Conservation (phyloP, 1,284 basidiomycete genomes). For the Irpex sp. region DNA sequence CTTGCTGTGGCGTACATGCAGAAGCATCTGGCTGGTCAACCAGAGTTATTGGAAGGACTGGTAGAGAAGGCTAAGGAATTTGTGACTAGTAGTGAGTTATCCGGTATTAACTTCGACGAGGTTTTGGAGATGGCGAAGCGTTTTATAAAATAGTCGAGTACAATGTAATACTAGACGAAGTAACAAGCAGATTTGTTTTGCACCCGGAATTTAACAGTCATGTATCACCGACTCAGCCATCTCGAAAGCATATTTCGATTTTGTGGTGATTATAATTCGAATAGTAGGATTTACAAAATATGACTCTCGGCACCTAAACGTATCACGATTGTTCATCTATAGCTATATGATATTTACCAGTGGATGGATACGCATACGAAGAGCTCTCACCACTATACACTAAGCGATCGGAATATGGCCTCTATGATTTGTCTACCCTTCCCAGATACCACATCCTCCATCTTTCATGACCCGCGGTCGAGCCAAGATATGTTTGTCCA, state of each 20-base stretch:
- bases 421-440: too few relatives aligned
- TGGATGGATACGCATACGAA: too few relatives aligned
- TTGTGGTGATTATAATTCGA: too few relatives aligned
- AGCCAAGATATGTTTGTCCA: neutral
- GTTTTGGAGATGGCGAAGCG: neutral
- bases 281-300: too few relatives aligned
- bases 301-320: too few relatives aligned
- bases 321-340: too few relatives aligned
- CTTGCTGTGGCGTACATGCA: conserved; percentile 36
- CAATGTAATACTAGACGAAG: neutral
- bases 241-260: too few relatives aligned
- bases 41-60: conserved; percentile 32
- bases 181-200: neutral
- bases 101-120: neutral
- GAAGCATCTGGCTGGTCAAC: conserved; percentile 24
- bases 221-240: too few relatives aligned
- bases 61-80: conserved; percentile 32
- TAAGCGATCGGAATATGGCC: too few relatives aligned
- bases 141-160: neutral
- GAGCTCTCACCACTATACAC: too few relatives aligned
- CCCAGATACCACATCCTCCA: neutral
- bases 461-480: neutral
- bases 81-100: conserved; percentile 5
- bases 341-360: too few relatives aligned
- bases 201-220: too few relatives aligned